A percentile compares a stretch with the other conserved stretches of the same genome.
These are phyloP conservation scores for Cyberlindnera petersonii DNA, from an alignment of 805 yeast species.

Conservation along the genomic window DNA sequence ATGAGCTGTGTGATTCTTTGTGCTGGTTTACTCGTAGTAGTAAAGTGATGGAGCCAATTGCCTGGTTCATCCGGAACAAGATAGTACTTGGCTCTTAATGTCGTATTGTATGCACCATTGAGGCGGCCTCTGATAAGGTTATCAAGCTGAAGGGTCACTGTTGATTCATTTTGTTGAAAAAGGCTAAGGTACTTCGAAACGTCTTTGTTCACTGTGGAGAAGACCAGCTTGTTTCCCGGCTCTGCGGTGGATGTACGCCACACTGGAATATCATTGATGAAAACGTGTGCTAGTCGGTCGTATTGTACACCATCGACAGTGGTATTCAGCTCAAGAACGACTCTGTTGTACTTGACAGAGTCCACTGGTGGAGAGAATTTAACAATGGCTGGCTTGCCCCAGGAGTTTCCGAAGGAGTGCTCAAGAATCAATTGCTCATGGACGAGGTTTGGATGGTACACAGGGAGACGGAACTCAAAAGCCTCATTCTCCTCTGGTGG, in stretches of 20 bases:
- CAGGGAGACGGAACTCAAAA: slow-evolving; percentile 25
- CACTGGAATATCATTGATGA: slow-evolving; percentile 56
- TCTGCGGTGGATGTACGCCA: slow-evolving; percentile 89
- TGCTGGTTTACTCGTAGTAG: slow-evolving; percentile 23
- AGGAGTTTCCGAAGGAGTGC: slow-evolving; percentile 52
- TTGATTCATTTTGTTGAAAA: slow-evolving; percentile 39
- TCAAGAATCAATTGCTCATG: slow-evolving; percentile 38
- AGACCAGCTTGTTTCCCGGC: slow-evolving; percentile 52
- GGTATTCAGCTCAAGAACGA: slow-evolving; percentile 50
- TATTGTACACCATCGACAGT: slow-evolving; percentile 57
- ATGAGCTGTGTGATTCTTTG: slow-evolving; percentile 17
- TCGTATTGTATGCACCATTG: slow-evolving; percentile 58
- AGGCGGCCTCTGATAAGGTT: slow-evolving; percentile 52
- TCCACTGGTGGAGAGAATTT: slow-evolving; percentile 43
- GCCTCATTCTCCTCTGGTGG: slow-evolving; percentile 16
- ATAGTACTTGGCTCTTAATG: slow-evolving; percentile 50
- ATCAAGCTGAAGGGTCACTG: slow-evolving; percentile 57
- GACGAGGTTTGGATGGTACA: slow-evolving; percentile 29
- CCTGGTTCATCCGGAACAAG: slow-evolving; percentile 25
- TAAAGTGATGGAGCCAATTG: slow-evolving; percentile 16
- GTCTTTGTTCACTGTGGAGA: slow-evolving; percentile 56
- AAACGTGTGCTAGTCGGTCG: slow-evolving; percentile 63
- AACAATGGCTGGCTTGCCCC: slow-evolving; percentile 51
- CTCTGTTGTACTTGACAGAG: slow-evolving; percentile 45
- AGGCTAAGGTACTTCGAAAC: slow-evolving; percentile 51